Percentiles rank a stretch among this genome's conserved stretches.
phyloP scores from a whole-genome alignment of 306 rosid species.

The Pyrus betulifolia region DNA sequence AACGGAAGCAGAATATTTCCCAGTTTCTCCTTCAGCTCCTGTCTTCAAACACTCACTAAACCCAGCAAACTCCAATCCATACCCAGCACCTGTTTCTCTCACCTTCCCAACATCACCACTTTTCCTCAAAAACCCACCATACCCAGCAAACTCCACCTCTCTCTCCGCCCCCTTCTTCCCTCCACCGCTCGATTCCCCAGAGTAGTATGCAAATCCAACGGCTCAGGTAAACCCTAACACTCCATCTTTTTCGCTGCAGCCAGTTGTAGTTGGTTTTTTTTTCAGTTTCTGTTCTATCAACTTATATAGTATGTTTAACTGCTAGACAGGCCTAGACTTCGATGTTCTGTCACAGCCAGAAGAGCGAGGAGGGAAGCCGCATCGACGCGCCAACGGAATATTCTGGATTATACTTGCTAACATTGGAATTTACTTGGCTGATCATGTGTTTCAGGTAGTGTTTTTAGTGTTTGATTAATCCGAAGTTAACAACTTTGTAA shows the following conservation, averaged over 20 bases:
- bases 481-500: not conserved
- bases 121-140: not conserved
- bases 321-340: not conserved
- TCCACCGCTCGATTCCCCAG: constrained; percentile 11
- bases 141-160: constrained; percentile 8
- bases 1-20: constrained; percentile 14
- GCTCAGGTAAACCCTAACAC: constrained; percentile 40
- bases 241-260: constrained; percentile 22
- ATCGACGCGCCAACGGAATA: constrained; percentile 71
- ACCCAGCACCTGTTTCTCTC: constrained; percentile 18
- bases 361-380: constrained; percentile 35
- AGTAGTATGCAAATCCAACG: too few relatives aligned
- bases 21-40: constrained; percentile 19
- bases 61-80: constrained; percentile 1
- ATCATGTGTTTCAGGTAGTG: constrained; percentile 69
- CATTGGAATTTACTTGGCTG: constrained; percentile 66
- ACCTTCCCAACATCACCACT: constrained; percentile 10
- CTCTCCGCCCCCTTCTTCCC: constrained; percentile 7
- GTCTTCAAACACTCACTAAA: constrained; percentile 14
- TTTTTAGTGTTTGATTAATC: not conserved
- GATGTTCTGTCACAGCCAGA: constrained; percentile 60
- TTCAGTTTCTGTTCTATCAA: not conserved
- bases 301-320: not conserved
- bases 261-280: not conserved
- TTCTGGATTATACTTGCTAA: constrained; percentile 83